Conservation (phyloP, 306 rosid species). For the Prunus mongolica region DNA sequence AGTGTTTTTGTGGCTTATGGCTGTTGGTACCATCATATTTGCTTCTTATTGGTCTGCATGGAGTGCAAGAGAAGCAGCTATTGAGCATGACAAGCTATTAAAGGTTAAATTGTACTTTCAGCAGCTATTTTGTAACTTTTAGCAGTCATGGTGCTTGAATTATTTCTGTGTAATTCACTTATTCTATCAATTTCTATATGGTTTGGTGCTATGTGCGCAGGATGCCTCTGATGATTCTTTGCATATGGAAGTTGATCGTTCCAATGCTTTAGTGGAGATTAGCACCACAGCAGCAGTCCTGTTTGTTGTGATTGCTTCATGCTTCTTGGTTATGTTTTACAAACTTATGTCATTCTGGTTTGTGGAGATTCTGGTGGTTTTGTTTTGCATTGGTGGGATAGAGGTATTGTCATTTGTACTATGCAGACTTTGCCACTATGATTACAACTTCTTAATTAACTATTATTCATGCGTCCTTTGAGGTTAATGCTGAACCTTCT, state of each 20-base stretch:
- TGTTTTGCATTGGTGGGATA: constrained; percentile 88
- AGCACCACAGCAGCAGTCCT: constrained; percentile 77
- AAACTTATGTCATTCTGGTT: constrained; percentile 90
- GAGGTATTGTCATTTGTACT: constrained; percentile 56
- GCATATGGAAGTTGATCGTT: constrained; percentile 51
- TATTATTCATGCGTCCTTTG: background rate
- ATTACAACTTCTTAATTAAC: background rate
- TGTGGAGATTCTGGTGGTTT: constrained; percentile 86
- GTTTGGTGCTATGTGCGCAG: constrained; percentile 37
- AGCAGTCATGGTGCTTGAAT: constrained; percentile 2
- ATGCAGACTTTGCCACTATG: constrained; percentile 6
- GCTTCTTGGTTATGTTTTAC: constrained; percentile 92
- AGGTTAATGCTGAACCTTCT: constrained; percentile 21
- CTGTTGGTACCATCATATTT: constrained; percentile 90
- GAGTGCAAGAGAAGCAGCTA: constrained; percentile 85
- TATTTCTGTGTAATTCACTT: constrained; percentile 11
- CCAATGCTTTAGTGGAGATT: constrained; percentile 73
- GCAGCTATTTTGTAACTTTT: constrained; percentile 9
- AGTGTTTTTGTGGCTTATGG: constrained; percentile 99
- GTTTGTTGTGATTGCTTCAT: constrained; percentile 86
- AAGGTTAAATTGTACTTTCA: constrained; percentile 48
- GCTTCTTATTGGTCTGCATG: constrained; percentile 98
- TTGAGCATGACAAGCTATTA: constrained; percentile 82
- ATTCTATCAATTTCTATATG: constrained; percentile 9
- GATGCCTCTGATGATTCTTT: constrained; percentile 75